A percentile compares a stretch with the other conserved stretches of the same genome.
These are phyloP conservation scores for Coniosporium apollinis DNA, from an alignment of 495 filamentous ascomycete species.

Conservation along the genomic window DNA sequence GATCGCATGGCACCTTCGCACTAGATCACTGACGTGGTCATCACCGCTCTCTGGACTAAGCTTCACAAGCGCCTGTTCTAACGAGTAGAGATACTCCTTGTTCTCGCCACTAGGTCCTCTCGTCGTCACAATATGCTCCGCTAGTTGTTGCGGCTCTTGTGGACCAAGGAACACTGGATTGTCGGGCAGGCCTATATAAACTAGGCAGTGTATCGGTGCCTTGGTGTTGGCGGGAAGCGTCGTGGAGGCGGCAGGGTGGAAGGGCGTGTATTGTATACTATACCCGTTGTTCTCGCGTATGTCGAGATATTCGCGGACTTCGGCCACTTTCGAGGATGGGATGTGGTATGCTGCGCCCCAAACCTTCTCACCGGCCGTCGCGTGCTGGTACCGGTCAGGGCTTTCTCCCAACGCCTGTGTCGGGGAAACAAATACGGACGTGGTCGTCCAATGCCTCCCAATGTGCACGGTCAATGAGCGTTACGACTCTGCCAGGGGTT, in stretches of 20 bases:
- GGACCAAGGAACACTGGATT: slow-evolving; percentile 87
- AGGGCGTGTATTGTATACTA: slow-evolving; percentile 72
- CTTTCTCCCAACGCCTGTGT: neutral
- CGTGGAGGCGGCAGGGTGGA: slow-evolving; percentile 39
- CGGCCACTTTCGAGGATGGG: slow-evolving; percentile 45
- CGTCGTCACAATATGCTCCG: slow-evolving; percentile 63
- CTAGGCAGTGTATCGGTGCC: slow-evolving; percentile 40
- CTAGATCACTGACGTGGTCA: slow-evolving; percentile 52
- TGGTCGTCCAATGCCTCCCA: slow-evolving; percentile 69
- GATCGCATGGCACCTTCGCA: slow-evolving; percentile 36
- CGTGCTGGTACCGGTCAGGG: slow-evolving; percentile 16
- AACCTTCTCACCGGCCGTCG: slow-evolving; percentile 43
- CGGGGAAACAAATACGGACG: slow-evolving; percentile 11
- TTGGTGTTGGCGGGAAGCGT: slow-evolving; percentile 15
- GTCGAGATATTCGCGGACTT: slow-evolving; percentile 82
- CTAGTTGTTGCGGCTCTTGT: slow-evolving; percentile 66
- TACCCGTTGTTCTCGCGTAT: slow-evolving; percentile 97
- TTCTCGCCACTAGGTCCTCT: slow-evolving; percentile 80
- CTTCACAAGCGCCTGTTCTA: slow-evolving; percentile 60
- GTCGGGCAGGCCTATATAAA: slow-evolving; percentile 87
- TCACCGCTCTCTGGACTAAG: slow-evolving; percentile 69
- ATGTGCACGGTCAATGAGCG: slow-evolving; percentile 63
- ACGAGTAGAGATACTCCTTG: slow-evolving; percentile 69
- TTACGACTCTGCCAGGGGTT: slow-evolving; percentile 80
- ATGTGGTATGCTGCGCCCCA: slow-evolving; percentile 96